Base-by-base conservation (phyloP, 768 basidiomycete species). In the Suillus lakei region DNA sequence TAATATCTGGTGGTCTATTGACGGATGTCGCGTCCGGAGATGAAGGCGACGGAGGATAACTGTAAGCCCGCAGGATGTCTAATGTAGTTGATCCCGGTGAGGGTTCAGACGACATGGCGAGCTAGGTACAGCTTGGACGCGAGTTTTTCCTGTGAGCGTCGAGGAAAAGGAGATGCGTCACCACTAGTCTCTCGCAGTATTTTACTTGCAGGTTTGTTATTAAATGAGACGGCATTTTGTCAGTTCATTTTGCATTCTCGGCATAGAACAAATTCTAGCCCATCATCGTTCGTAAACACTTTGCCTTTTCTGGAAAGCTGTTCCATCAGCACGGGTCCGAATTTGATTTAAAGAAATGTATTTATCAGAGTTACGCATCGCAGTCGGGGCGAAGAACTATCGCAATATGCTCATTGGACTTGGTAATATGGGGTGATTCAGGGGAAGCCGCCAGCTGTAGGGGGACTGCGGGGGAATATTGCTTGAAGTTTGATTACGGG, bases 11-110 rank as follows among this genome's bases (percentile, higher is more conserved):
- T 28, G 41, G 61, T 32, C 58, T 48, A 41, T 23, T 32, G 13
- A 30, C 12, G 26, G 30, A 15, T 28, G 56, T 44, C 59, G 41
- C 41, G 21, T 48, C 63, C 38, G 58, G 63, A 38, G 58, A 61
- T 34, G 63, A 28, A 23, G 46, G 54, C 2, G 67, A 56, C 50
- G 58, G 13, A 39, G 68, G 26, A 53, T 66, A 32, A 55, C 74
- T 67, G 53, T 74, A 75, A 9, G 72, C 68, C 60, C 64, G 73
- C 50, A 70, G 69, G 55, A 76, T 68, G 66, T 63, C 73, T 62
- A 74, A 70, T 60, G 75, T 74, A 28, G 77, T 70, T 21, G 76
- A 77, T 54, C 76, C 76, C 30, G 67, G 68, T 18, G 77, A 69
- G 28, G 64, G 67, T 36, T 65, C 68, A 30, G 67, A 21, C n/a